A percentile compares a stretch with the other conserved stretches of the same genome.
Conservation (phyloP, 352 stramenopile genomes). For the Phytophthora brassicae region DNA sequence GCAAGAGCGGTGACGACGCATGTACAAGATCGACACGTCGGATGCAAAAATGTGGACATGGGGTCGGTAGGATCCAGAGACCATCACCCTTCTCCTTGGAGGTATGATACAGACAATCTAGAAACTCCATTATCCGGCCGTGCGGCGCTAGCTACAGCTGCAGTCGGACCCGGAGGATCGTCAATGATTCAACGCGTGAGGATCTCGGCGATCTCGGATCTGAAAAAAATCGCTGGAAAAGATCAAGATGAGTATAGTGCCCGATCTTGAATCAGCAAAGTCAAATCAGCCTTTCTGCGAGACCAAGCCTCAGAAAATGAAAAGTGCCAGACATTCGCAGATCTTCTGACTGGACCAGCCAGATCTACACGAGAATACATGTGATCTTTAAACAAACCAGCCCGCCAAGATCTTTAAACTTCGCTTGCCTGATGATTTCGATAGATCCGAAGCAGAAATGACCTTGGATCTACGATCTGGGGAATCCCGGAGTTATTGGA, state of each 20-base stretch:
- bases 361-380: neutral
- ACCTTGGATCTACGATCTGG: neutral
- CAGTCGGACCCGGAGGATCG: too few species aligned
- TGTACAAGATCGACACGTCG: neutral
- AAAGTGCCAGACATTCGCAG: neutral
- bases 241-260: neutral
- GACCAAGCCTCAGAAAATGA: neutral
- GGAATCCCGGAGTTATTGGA: constrained; percentile 27
- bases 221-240: constrained; percentile 2
- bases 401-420: neutral
- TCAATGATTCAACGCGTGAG: neutral
- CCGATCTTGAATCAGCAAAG: neutral
- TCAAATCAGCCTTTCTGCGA: neutral
- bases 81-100: neutral
- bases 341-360: neutral
- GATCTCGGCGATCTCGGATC: constrained; percentile 6
- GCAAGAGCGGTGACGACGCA: too few species aligned
- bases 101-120: neutral
- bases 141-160: neutral
- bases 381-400: neutral
- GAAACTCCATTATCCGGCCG: neutral
- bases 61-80: neutral
- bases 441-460: neutral
- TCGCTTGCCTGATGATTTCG: neutral
- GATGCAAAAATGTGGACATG: neutral